Conservation (phyloP, 1,284 basidiomycete genomes). For the Cryptococcus sp. region DNA sequence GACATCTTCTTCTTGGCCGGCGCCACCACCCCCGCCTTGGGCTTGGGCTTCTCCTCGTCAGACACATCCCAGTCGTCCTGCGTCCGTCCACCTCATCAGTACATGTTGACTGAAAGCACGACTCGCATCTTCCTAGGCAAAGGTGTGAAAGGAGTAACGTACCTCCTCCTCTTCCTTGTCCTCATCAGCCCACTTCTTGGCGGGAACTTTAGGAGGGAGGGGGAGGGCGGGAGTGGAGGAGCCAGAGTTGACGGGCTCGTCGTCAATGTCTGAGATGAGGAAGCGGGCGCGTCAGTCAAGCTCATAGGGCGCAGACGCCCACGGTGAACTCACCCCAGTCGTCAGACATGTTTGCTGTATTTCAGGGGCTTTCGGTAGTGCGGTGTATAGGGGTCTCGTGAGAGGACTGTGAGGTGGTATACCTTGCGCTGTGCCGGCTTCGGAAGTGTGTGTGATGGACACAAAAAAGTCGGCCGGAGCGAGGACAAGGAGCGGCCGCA, state of each 20-base stretch:
- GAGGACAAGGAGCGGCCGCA: not conserved
- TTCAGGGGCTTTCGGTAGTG: not conserved
- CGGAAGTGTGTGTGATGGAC: not conserved
- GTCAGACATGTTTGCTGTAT: conserved; percentile 31
- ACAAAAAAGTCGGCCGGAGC: not conserved
- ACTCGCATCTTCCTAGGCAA: too few species aligned
- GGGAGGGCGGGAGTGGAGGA: conserved; percentile 48
- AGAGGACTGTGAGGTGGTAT: not conserved
- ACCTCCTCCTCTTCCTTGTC: conserved; percentile 69
- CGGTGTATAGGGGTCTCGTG: not conserved
- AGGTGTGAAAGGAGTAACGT: conserved; percentile 27
- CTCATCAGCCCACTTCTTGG: conserved; percentile 70
- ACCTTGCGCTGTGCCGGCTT: not conserved
- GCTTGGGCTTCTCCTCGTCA: conserved; percentile 63
- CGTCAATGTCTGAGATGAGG: conserved; percentile 48
- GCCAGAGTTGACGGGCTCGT: conserved; percentile 53
- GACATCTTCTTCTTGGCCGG: conserved; percentile 85
- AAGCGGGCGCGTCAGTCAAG: not conserved
- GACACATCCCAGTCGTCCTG: conserved; percentile 95
- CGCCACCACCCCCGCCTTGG: conserved; percentile 63
- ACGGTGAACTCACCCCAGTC: conserved; percentile 38
- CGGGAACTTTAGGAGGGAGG: conserved; percentile 51
- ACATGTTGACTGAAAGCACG: not conserved
- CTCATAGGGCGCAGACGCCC: not conserved
- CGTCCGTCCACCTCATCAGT: not conserved